These are phyloP conservation scores for Fusarium nisikadoi DNA, from an alignment of 2,329 filamentous ascomycete genomes.

Conservation along the genomic window DNA sequence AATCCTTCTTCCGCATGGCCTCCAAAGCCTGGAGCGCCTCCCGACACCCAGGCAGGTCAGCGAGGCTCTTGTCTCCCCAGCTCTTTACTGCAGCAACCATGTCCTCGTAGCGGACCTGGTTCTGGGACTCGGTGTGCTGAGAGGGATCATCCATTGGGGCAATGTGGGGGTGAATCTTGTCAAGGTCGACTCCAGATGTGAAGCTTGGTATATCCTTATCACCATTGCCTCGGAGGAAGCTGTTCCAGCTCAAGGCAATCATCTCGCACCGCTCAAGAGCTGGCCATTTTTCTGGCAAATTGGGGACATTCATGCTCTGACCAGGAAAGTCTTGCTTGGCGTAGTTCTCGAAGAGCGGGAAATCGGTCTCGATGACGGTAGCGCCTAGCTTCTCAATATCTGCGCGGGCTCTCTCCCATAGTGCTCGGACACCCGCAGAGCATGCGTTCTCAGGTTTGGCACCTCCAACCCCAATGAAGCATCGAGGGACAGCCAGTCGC, in stretches of 20 bases:
- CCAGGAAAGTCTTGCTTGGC: neutral
- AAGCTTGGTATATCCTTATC: neutral
- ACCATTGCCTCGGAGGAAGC: neutral
- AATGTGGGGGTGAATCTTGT: neutral
- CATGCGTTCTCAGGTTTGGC: neutral
- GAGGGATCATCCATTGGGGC: conserved; percentile 3
- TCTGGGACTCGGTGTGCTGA: neutral
- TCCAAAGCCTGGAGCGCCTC: neutral
- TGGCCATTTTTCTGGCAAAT: neutral
- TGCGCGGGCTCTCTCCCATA: neutral
- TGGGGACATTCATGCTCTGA: neutral
- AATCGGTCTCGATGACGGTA: neutral
- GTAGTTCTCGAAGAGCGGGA: neutral
- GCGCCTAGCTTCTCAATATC: neutral
- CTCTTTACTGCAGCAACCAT: neutral
- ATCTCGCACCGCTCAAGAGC: neutral
- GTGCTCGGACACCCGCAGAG: accelerated
- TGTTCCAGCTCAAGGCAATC: neutral
- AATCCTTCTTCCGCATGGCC: neutral
- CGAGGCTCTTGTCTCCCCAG: neutral
- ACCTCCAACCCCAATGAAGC: neutral
- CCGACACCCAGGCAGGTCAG: neutral
- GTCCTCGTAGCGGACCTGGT: conserved; percentile 3
- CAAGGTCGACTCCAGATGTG: accelerated
- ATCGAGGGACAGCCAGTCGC: neutral